phyloP scores from a whole-genome alignment of 2,329 filamentous ascomycete genomes.

The Ceratocystis papillata region DNA sequence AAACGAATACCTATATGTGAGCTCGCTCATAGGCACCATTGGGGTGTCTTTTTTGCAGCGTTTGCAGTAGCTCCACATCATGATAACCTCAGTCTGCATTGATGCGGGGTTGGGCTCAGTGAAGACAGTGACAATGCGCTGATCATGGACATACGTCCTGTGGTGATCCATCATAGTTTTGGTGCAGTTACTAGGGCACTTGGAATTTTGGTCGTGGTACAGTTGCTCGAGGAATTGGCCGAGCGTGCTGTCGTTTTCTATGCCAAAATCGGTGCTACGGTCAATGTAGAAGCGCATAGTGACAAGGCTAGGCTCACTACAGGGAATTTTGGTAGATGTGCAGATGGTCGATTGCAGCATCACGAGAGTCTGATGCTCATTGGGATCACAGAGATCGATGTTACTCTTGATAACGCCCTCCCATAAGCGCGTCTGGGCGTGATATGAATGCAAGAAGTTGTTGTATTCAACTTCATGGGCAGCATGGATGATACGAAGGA shows the following conservation, averaged over 20 bases:
- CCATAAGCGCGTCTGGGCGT: constrained; percentile 91
- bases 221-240: constrained; percentile 93
- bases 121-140: constrained; percentile 84
- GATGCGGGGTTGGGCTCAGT: constrained; percentile 52
- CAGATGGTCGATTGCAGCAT: constrained; percentile 90
- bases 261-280: constrained; percentile 59
- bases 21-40: constrained; percentile 81
- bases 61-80: constrained; percentile 98
- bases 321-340: constrained; percentile 86
- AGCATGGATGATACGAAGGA: constrained; percentile 86
- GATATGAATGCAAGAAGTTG: constrained; percentile 84
- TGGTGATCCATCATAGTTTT: constrained; percentile 86
- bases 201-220: constrained; percentile 61
- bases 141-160: constrained; percentile 91
- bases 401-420: constrained; percentile 88
- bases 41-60: constrained; percentile 83
- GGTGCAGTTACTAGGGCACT: constrained; percentile 78
- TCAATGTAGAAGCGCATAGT: constrained; percentile 91
- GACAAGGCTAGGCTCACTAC: constrained; percentile 79
- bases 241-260: constrained; percentile 80
- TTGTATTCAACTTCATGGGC: constrained; percentile 96
- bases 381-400: constrained; percentile 82
- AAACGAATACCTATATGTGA: constrained; percentile 96
- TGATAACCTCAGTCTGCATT: constrained; percentile 49
- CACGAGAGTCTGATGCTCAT: constrained; percentile 91